These are phyloP conservation scores for Starmera dryadoides DNA, from an alignment of 805 yeast genomes.

Conservation along the genomic window DNA sequence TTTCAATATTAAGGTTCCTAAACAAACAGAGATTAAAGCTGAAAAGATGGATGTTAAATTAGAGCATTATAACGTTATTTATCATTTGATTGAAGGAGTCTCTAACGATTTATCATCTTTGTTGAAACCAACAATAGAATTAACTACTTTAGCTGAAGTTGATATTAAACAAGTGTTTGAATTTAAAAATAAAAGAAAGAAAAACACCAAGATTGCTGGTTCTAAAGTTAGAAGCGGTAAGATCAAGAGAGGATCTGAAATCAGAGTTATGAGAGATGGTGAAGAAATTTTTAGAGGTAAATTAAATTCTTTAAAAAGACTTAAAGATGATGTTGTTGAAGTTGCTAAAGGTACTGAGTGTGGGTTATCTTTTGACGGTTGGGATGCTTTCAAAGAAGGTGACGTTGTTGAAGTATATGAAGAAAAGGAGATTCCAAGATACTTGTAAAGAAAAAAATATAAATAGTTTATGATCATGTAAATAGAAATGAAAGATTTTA, in stretches of 20 bases:
- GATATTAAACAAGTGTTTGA: conserved; percentile 66
- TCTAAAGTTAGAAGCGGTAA: conserved; percentile 70
- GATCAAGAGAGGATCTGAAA: conserved; percentile 48
- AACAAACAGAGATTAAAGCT: conserved; percentile 50
- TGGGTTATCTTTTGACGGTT: conserved; percentile 67
- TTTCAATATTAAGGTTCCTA: conserved; percentile 68
- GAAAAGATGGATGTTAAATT: conserved; percentile 48
- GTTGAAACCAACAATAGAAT: conserved; percentile 60
- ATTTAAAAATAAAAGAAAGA: conserved; percentile 52
- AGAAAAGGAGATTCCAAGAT: conserved; percentile 51
- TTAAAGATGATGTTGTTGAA: conserved; percentile 70
- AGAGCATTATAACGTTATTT: conserved; percentile 70
- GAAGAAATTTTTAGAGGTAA: conserved; percentile 49
- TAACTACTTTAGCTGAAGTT: conserved; percentile 58
- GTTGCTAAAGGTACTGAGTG: conserved; percentile 86
- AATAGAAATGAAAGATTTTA: conserved; percentile 4
- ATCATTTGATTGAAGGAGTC: conserved; percentile 81
- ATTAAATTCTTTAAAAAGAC: conserved; percentile 69
- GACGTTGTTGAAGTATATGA: conserved; percentile 73
- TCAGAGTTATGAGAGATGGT: conserved; percentile 49
- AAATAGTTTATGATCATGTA: conserved; percentile 10
- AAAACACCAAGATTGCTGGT: conserved; percentile 70
- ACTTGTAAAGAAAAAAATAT: no score
- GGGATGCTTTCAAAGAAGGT: conserved; percentile 66
- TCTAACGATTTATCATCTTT: conserved; percentile 51